Evolutionary conservation across 192 early-diverging fungal species (phyloP).

Genomic region (Entomortierella beljakovae): DNA sequence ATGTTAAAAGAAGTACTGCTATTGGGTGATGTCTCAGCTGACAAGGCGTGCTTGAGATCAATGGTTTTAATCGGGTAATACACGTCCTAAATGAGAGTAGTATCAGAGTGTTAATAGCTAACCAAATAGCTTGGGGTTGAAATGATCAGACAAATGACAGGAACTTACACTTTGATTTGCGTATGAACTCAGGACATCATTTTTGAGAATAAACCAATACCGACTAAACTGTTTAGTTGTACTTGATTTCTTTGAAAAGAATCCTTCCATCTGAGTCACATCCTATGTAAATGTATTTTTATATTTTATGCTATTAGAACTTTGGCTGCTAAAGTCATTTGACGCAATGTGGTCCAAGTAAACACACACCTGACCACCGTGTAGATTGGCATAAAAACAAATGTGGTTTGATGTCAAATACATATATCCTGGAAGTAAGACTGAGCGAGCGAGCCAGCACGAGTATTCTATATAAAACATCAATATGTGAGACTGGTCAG

Average conservation of each 20-base stretch:
- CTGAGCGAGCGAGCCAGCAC: slow-evolving; percentile 73
- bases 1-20: slow-evolving; percentile 58
- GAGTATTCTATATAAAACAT: slow-evolving; percentile 74
- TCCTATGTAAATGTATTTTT: slow-evolving; percentile 58
- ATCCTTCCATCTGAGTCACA: slow-evolving; percentile 64
- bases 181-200: slow-evolving; percentile 69
- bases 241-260: slow-evolving; percentile 57
- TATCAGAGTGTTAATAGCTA: too few relatives aligned
- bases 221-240: slow-evolving; percentile 57
- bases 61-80: slow-evolving; percentile 72
- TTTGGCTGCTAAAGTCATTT: neutral
- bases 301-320: too few relatives aligned
- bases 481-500: too few relatives aligned
- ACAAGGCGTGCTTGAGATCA: slow-evolving; percentile 69
- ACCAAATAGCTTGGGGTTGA: too few relatives aligned
- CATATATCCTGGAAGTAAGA: slow-evolving; percentile 71
- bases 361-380: slow-evolving; percentile 55
- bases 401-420: slow-evolving; percentile 73
- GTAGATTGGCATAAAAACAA: slow-evolving; percentile 74
- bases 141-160: too few relatives aligned
- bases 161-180: slow-evolving; percentile 59
- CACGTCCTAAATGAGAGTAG: slow-evolving; percentile 46
- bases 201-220: slow-evolving; percentile 72
- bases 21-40: slow-evolving; percentile 58
- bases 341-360: neutral